These are phyloP conservation scores for Fusarium setosum DNA, from an alignment of 2,329 filamentous ascomycete species.

Conservation along the genomic window DNA sequence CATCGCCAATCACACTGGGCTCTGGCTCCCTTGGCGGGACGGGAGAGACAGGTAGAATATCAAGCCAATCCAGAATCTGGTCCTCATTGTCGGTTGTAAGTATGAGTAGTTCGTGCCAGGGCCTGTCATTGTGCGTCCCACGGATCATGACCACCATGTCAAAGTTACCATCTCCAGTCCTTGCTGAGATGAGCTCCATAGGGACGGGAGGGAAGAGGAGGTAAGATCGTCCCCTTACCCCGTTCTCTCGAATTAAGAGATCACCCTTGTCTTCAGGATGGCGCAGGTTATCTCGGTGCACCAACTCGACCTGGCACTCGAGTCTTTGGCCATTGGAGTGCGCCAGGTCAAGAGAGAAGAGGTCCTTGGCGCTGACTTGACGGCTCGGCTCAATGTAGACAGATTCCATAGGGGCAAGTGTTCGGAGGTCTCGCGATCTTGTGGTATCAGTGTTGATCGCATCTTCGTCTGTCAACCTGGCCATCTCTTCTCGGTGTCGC, in stretches of 20 bases:
- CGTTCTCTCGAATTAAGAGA: slow-evolving; percentile 92
- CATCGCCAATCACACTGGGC: slow-evolving; percentile 46
- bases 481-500: slow-evolving; percentile 71
- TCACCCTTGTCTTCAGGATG: slow-evolving; percentile 78
- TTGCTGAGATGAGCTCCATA: slow-evolving; percentile 78
- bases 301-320: slow-evolving; percentile 87
- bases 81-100: slow-evolving; percentile 81
- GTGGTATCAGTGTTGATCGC: slow-evolving; percentile 86
- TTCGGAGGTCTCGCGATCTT: slow-evolving; percentile 82
- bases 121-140: slow-evolving; percentile 70
- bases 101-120: slow-evolving; percentile 89
- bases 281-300: slow-evolving; percentile 84
- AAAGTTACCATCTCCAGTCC: slow-evolving; percentile 75
- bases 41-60: slow-evolving; percentile 73
- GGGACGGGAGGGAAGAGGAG: slow-evolving; percentile 93
- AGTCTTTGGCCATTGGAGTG: slow-evolving; percentile 93
- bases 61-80: slow-evolving; percentile 86
- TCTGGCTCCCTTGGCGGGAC: slow-evolving; percentile 57
- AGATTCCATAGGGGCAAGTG: slow-evolving; percentile 75
- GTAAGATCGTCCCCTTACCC: slow-evolving; percentile 77
- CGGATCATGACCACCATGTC: slow-evolving; percentile 91
- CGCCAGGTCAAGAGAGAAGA: slow-evolving; percentile 84
- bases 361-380: slow-evolving; percentile 89
- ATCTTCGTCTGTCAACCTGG: slow-evolving; percentile 84
- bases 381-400: slow-evolving; percentile 80